phyloP scores from a whole-genome alignment of 2,329 filamentous ascomycete genomes.

The Penicillium sp. region DNA sequence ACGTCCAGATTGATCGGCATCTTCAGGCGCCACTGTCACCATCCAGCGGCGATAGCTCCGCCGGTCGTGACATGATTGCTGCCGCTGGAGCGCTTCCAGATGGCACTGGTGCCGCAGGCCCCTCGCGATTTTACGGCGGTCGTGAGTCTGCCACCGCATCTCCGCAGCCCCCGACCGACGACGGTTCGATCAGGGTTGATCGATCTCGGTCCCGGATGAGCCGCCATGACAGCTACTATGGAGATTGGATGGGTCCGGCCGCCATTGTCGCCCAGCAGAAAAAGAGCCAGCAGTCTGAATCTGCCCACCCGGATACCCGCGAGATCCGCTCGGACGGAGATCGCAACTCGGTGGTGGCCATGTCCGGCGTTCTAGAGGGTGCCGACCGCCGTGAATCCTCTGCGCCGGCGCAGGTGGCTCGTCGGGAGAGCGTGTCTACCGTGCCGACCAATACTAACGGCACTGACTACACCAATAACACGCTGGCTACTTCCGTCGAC shows the following conservation, averaged over 20 bases:
- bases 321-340: conserved; percentile 23
- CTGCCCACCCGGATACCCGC: conserved; percentile 16
- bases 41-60: conserved; percentile 78
- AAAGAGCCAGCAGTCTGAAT: conserved; percentile 17
- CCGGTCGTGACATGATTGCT: conserved; percentile 63
- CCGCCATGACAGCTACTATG: conserved; percentile 48
- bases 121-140: conserved; percentile 37
- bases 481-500: conserved; percentile 36
- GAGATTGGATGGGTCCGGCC: conserved; percentile 56
- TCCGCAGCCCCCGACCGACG: conserved; percentile 13
- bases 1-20: conserved; percentile 83
- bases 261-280: conserved; percentile 32
- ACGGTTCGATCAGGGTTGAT: conserved; percentile 5
- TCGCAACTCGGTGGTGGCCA: conserved; percentile 17
- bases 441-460: conserved; percentile 37
- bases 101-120: conserved; percentile 40
- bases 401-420: conserved; percentile 22
- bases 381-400: conserved; percentile 24
- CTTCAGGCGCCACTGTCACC: conserved; percentile 78
- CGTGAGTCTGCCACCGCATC: conserved; percentile 18
- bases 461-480: conserved; percentile 38
- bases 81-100: conserved; percentile 60
- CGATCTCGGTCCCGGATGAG: conserved; percentile 21
- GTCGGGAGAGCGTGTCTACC: conserved; percentile 38
- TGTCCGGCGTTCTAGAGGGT: conserved; percentile 21